phyloP scores from a whole-genome alignment of 495 filamentous ascomycete species.

The Friedmanniomyces endolithicus region DNA sequence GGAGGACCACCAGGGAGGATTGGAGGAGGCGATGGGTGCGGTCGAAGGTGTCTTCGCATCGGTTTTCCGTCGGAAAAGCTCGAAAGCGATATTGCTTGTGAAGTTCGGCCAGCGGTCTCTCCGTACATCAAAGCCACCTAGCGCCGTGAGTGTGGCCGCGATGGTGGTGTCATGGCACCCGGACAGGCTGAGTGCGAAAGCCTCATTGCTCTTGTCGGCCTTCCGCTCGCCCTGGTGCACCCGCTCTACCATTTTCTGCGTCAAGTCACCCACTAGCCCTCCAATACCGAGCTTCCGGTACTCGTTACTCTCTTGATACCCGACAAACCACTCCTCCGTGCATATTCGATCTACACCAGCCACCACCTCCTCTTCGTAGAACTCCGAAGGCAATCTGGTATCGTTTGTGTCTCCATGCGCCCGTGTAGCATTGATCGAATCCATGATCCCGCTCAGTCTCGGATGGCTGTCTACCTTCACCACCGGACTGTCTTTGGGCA shows the following conservation, averaged over 20 bases:
- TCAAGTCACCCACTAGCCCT: constrained; percentile 67
- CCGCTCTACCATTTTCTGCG: constrained; percentile 58
- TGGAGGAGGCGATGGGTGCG: constrained; percentile 4
- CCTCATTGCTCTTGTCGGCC: constrained; percentile 35
- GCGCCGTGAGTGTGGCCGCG: constrained; percentile 59
- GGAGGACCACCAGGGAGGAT: constrained; percentile 33
- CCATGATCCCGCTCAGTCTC: constrained; percentile 78
- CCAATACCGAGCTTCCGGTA: constrained; percentile 83
- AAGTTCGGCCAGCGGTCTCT: constrained; percentile 71
- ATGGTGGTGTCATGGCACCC: constrained; percentile 95
- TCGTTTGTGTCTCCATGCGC: constrained; percentile 58
- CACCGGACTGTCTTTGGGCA: constrained; percentile 52
- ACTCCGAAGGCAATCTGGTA: constrained; percentile 66
- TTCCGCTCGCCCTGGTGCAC: constrained; percentile 22
- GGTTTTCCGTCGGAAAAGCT: constrained; percentile 51
- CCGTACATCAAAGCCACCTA: constrained; percentile 51
- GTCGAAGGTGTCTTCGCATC: constrained; percentile 6
- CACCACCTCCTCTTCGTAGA: constrained; percentile 66
- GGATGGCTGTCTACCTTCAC: constrained; percentile 79
- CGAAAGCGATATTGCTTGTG: constrained; percentile 80
- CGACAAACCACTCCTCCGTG: constrained; percentile 87
- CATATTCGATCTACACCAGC: constrained; percentile 64
- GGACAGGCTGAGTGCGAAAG: constrained; percentile 58
- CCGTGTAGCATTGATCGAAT: constrained; percentile 77
- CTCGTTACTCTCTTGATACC: constrained; percentile 70